Percentiles rank a stretch among this genome's conserved stretches.
phyloP scores from a whole-genome alignment of 2,329 filamentous ascomycete genomes.

The Phialophora verrucosa region DNA sequence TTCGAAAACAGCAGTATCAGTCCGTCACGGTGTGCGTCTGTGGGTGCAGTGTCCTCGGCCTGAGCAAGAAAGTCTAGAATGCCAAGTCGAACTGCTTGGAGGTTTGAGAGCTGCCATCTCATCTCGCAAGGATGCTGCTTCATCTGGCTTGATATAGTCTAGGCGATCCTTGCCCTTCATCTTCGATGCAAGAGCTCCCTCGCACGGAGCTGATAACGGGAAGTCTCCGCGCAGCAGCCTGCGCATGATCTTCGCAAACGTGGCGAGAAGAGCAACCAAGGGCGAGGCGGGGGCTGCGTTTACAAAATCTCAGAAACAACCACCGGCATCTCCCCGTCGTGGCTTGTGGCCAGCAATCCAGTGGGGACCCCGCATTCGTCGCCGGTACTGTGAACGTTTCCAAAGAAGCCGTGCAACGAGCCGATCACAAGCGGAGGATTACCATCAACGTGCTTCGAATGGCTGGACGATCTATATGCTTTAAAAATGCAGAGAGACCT shows the following conservation, averaged over 20 bases:
- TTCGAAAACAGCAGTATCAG: not conserved
- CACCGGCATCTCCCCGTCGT: conserved; percentile 8
- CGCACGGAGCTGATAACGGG: not conserved
- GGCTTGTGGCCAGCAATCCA: not conserved
- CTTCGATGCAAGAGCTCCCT: not conserved
- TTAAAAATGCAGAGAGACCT: not conserved
- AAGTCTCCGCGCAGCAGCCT: not conserved
- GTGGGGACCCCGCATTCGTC: conserved; percentile 6
- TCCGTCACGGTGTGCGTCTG: not conserved
- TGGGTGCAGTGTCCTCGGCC: not conserved
- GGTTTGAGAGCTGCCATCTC: not conserved
- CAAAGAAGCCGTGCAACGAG: not conserved
- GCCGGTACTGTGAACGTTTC: not conserved
- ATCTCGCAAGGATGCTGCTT: not conserved
- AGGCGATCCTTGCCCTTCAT: not conserved
- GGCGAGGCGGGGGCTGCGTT: not conserved
- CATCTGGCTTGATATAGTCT: conserved; percentile 3
- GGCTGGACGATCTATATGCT: conserved; percentile 5
- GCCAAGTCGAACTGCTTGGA: not conserved
- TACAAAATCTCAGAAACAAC: not conserved
- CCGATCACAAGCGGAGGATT: conserved; percentile 5
- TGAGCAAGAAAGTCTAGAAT: not conserved
- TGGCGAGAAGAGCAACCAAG: not conserved
- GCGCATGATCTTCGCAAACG: not conserved
- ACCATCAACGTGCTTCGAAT: not conserved